A percentile compares a stretch with the other conserved stretches of the same genome.
phyloP scores from a whole-genome alignment of 805 yeast genomes.

The Ogataea philodendri region DNA sequence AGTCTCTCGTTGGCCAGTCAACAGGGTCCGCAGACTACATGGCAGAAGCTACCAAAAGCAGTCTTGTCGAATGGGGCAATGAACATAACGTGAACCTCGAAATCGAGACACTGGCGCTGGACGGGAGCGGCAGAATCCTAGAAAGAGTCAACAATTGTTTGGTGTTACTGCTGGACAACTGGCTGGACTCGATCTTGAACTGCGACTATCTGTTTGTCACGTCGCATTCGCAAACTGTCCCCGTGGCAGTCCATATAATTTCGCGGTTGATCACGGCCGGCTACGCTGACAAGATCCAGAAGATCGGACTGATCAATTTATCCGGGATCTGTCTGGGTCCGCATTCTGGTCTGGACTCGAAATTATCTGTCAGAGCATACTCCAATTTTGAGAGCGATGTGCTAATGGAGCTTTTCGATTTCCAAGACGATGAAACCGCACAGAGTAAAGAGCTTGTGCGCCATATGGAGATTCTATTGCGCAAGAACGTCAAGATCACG shows the following conservation, averaged over 20 bases:
- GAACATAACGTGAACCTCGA: slow-evolving; percentile 39
- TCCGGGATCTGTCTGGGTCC: slow-evolving; percentile 95
- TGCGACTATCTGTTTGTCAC: slow-evolving; percentile 85
- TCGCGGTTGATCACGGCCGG: slow-evolving; percentile 43
- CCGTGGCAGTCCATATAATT: slow-evolving; percentile 76
- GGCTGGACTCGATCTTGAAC: slow-evolving; percentile 51
- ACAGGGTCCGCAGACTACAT: slow-evolving; percentile 86
- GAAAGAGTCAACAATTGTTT: slow-evolving; percentile 77
- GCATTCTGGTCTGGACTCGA: slow-evolving; percentile 80
- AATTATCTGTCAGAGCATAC: slow-evolving; percentile 76
- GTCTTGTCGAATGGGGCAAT: slow-evolving; percentile 64
- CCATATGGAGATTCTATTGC: slow-evolving; percentile 63
- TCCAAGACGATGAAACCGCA: slow-evolving; percentile 69
- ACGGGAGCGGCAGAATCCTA: slow-evolving; percentile 85
- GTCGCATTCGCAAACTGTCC: slow-evolving; percentile 91
- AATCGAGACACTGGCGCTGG: slow-evolving; percentile 83
- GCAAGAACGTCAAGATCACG: slow-evolving; percentile 70
- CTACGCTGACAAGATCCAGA: slow-evolving; percentile 51
- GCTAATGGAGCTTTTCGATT: slow-evolving; percentile 79
- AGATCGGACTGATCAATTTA: slow-evolving; percentile 81
- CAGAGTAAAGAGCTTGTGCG: slow-evolving; percentile 71
- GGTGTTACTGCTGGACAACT: slow-evolving; percentile 64
- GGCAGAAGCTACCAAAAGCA: slow-evolving; percentile 74
- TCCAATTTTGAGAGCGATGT: slow-evolving; percentile 85
- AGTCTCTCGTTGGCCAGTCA: slow-evolving; percentile 86